Evolutionary conservation across 139 green algal species (phyloP).

Genomic region (Medakamo hakoo): DNA sequence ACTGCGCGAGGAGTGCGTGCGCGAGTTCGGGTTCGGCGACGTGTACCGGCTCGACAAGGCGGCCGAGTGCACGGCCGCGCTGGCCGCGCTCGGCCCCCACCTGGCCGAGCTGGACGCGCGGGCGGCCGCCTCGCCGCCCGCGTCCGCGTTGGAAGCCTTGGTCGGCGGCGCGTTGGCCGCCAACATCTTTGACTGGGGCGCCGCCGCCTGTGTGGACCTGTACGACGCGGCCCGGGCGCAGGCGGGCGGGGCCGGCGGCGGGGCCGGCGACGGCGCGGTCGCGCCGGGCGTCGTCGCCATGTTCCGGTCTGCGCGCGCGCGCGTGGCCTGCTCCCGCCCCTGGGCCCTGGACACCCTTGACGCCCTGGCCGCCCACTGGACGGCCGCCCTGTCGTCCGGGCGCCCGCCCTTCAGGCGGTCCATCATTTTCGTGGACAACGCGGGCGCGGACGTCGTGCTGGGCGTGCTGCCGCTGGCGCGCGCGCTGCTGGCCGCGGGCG

Average conservation of each 20-base stretch:
- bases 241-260: no score
- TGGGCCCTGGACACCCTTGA: constrained; percentile 85
- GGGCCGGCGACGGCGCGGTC: background rate
- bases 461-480: constrained; percentile 88
- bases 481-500: constrained; percentile 72
- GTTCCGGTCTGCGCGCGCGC: constrained; percentile 7
- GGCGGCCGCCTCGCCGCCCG: constrained; percentile 25
- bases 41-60: constrained; percentile 80
- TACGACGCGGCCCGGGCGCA: constrained; percentile 33
- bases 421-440: constrained; percentile 96
- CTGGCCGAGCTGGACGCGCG: constrained; percentile 85
- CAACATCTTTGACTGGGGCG: constrained; percentile 99
- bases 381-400: background rate
- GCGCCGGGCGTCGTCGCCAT: constrained; percentile 3
- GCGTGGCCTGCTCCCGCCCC: constrained; percentile 36
- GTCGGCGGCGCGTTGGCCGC: constrained; percentile 64
- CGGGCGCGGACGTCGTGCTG: constrained; percentile 85
- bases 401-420: constrained; percentile 42
- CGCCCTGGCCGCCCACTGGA: constrained; percentile 10
- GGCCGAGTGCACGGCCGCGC: constrained; percentile 71
- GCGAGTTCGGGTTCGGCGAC: constrained; percentile 90
- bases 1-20: constrained; percentile 91
- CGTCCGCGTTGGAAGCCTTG: constrained; percentile 26
- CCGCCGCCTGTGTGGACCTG: constrained; percentile 69
- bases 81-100: constrained; percentile 84